phyloP scores from a whole-genome alignment of 495 filamentous ascomycete genomes.

The Penicillium paradoxum region DNA sequence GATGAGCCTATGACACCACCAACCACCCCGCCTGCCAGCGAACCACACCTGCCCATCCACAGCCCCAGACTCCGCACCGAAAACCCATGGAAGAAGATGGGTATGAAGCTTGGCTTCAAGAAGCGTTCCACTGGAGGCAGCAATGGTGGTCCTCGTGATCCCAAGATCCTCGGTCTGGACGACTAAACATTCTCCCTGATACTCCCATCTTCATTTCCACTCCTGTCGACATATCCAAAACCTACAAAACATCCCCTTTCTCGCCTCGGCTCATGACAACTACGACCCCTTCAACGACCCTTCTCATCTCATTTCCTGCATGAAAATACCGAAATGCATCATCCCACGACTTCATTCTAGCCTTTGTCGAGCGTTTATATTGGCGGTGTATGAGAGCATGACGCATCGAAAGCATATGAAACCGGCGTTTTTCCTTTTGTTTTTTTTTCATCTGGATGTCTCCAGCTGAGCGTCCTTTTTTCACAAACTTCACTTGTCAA shows the following conservation, averaged over 20 bases:
- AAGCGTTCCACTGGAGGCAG: constrained; percentile 45
- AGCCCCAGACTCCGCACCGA: constrained; percentile 52
- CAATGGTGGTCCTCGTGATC: constrained; percentile 28
- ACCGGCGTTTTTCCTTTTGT: constrained; percentile 25
- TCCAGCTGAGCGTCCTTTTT: neutral
- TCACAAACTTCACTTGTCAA: constrained; percentile 1
- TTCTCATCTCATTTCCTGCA: constrained; percentile 11
- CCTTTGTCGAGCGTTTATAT: constrained; percentile 26
- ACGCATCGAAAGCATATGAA: constrained; percentile 30
- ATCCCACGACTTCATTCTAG: constrained; percentile 17
- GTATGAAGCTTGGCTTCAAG: constrained; percentile 67
- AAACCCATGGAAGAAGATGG: constrained; percentile 80
- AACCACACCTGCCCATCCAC: constrained; percentile 46
- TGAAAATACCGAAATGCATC: constrained; percentile 14
- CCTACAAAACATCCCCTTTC: neutral
- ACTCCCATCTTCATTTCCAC: neutral
- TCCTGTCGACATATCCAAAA: neutral
- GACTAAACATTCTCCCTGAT: constrained; percentile 21
- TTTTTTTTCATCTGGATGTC: neutral
- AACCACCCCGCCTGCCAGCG: constrained; percentile 71
- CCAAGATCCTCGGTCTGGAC: constrained; percentile 31
- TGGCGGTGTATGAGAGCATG: constrained; percentile 33
- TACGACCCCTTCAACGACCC: neutral
- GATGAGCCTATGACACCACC: constrained; percentile 84
- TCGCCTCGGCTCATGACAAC: constrained; percentile 2